phyloP scores from a whole-genome alignment of 768 basidiomycete genomes.

The Boletus sensibilis region DNA sequence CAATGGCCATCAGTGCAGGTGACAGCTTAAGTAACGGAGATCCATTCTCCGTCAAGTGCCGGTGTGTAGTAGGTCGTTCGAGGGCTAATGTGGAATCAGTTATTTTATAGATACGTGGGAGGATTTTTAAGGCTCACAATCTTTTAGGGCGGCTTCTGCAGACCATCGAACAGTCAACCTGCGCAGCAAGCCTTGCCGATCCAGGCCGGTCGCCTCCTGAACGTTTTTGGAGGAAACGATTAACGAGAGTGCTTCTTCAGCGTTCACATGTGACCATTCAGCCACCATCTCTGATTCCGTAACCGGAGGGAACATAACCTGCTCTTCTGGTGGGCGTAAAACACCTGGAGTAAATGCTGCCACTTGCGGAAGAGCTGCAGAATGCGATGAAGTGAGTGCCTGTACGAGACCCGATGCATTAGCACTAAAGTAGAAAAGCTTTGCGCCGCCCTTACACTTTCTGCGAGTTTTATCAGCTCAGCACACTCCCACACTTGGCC shows the following conservation, averaged over 20 bases:
- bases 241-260: slow-evolving; percentile 52
- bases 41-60: slow-evolving; percentile 66
- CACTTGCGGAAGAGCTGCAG: slow-evolving; percentile 38
- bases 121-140: slow-evolving; percentile 53
- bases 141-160: slow-evolving; percentile 66
- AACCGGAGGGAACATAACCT: slow-evolving; percentile 41
- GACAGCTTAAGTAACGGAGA: slow-evolving; percentile 79
- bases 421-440: slow-evolving; percentile 15
- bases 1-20: slow-evolving; percentile 85
- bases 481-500: slow-evolving; percentile 68
- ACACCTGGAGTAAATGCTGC: slow-evolving; percentile 37
- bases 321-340: slow-evolving; percentile 45
- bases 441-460: slow-evolving; percentile 47
- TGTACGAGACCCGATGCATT: slow-evolving; percentile 24
- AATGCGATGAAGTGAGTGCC: slow-evolving; percentile 47
- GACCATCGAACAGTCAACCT: slow-evolving; percentile 67
- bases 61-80: slow-evolving; percentile 52
- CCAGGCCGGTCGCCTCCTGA: slow-evolving; percentile 64
- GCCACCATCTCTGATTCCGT: slow-evolving; percentile 22
- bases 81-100: slow-evolving; percentile 42
- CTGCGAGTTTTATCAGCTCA: slow-evolving; percentile 51
- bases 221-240: slow-evolving; percentile 53
- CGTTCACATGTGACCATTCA: slow-evolving; percentile 44
- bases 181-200: slow-evolving; percentile 52
- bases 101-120: slow-evolving; percentile 12